These are phyloP conservation scores for Lecanicillium sp. DNA, from an alignment of 2,329 filamentous ascomycete genomes.

Conservation along the genomic window DNA sequence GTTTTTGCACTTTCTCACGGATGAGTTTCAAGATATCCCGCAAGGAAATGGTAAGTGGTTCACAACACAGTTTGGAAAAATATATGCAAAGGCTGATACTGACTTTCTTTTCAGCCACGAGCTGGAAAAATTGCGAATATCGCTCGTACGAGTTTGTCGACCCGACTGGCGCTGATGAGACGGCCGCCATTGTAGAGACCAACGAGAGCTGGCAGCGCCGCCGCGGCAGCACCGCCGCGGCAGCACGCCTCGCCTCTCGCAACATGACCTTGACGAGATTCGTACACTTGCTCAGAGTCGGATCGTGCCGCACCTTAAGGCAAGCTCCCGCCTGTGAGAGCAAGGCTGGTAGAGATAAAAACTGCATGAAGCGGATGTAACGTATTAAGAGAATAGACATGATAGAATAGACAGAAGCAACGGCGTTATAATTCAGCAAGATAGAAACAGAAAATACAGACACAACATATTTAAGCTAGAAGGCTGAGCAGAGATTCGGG, in stretches of 20 bases:
- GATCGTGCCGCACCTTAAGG: slow-evolving; percentile 29
- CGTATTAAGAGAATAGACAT: neutral
- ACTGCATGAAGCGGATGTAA: neutral
- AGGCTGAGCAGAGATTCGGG: slow-evolving; percentile 8
- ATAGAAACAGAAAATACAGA: neutral
- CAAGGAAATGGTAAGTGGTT: slow-evolving; percentile 32
- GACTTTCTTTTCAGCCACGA: slow-evolving; percentile 48
- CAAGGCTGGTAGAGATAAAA: neutral
- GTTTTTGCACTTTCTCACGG: slow-evolving; percentile 77
- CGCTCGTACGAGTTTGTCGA: slow-evolving; percentile 61
- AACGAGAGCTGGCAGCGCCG: slow-evolving; percentile 41
- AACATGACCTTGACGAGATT: slow-evolving; percentile 41
- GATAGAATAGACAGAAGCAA: slow-evolving; percentile 3
- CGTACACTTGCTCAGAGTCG: slow-evolving; percentile 31
- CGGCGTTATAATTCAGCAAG: neutral
- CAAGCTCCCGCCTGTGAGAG: neutral
- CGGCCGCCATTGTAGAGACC: slow-evolving; percentile 44
- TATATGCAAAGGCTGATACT: neutral
- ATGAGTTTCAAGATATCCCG: slow-evolving; percentile 65
- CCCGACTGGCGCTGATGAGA: slow-evolving; percentile 40
- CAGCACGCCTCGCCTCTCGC: slow-evolving; percentile 33
- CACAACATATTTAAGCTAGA: neutral
- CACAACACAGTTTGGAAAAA: neutral
- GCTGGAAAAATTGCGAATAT: slow-evolving; percentile 69
- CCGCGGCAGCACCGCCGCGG: slow-evolving; percentile 35